Base-by-base conservation (phyloP, 345 rosid species). In the Citrus glauca region DNA sequence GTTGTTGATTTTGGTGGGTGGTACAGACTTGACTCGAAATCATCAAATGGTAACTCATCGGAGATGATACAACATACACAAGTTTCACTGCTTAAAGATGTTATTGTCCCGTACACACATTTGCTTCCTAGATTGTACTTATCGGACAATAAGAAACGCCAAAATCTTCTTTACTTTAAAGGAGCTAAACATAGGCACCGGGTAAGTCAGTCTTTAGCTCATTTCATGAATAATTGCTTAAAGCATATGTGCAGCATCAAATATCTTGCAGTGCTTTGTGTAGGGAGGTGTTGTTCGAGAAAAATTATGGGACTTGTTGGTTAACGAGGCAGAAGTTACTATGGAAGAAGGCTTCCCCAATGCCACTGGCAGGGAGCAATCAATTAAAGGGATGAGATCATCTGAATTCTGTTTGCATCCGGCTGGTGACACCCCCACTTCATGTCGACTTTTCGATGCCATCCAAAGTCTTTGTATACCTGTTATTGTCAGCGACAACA, bases 291-390 rank as follows among this genome's bases (percentile, higher is more conserved):
- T 88, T 7, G 87, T 94, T 60, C 87, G 98, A 81, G 98, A 92
- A 83, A 89, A 92, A 59, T 75, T 96, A 59, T 96, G 99, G 98
- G 98, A 91, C 59, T 81, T 94, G 83, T 77, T 96, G 88, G 91
- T 82, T 5, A 86, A 88, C 35, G 88, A 90, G 73, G 86, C 87
- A 0, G 85, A 90, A 3, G 82, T 90, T 25, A 45, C 92, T 53
- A 89, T 96, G 92, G 98, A 96, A 88, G 99, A 96, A 90, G 99
- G 99, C 73, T 96, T 96, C 74, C 98, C 99, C 13, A 94, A 91
- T 83, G 97, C 94, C 69, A 96, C 97, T 0, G 99, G 98, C n/a
- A 89, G 86, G 62, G 95, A 91, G 84, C 93, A 91, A 76, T 94
- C 99, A 13, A 92, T 94, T 27, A 85, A 77, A 84, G 98, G 98